These are phyloP conservation scores for Lichtheimia hyalospora DNA, from an alignment of 371 early-diverging fungal species.

Conservation along the genomic window DNA sequence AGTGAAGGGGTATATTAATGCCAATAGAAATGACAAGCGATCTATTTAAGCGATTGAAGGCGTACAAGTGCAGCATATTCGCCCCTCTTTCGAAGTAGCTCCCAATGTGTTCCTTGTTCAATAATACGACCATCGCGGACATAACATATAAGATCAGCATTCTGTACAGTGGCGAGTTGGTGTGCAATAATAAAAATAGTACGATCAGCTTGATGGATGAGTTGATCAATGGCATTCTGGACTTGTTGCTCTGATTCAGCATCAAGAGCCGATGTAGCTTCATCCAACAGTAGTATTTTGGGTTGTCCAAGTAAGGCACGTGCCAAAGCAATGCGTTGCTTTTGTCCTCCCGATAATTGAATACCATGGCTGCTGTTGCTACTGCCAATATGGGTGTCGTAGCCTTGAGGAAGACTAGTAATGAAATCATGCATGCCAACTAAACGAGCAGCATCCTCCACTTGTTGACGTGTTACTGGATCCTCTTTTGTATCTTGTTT, in stretches of 20 bases:
- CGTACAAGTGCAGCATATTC: conserved; percentile 28
- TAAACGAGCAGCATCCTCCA: conserved; percentile 56
- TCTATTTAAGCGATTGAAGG: conserved; percentile 24
- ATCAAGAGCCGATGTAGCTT: conserved; percentile 93
- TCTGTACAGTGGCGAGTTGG: conserved; percentile 65
- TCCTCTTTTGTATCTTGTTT: conserved; percentile 31
- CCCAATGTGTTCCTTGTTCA: conserved; percentile 83
- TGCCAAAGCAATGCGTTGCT: conserved; percentile 33
- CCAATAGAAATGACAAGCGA: no score
- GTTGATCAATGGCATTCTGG: conserved; percentile 79
- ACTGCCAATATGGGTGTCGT: conserved; percentile 73
- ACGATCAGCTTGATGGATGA: conserved; percentile 52
- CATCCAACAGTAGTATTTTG: conserved; percentile 87
- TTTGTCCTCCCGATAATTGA: conserved; percentile 32
- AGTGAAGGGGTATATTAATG: no score
- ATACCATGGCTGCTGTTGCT: conserved; percentile 54
- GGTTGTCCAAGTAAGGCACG: conserved; percentile 80
- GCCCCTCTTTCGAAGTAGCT: conserved; percentile 50
- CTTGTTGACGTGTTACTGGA: conserved; percentile 50
- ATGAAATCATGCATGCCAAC: conserved; percentile 84
- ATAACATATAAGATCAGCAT: conserved; percentile 75
- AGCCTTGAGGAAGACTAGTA: conserved; percentile 63
- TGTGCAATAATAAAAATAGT: conserved; percentile 71
- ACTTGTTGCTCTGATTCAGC: conserved; percentile 88
- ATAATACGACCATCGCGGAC: conserved; percentile 73